A percentile compares a stretch with the other conserved stretches of the same genome.
phyloP scores from a whole-genome alignment of 2,329 filamentous ascomycete species.

The Pleoardoris graminearum region DNA sequence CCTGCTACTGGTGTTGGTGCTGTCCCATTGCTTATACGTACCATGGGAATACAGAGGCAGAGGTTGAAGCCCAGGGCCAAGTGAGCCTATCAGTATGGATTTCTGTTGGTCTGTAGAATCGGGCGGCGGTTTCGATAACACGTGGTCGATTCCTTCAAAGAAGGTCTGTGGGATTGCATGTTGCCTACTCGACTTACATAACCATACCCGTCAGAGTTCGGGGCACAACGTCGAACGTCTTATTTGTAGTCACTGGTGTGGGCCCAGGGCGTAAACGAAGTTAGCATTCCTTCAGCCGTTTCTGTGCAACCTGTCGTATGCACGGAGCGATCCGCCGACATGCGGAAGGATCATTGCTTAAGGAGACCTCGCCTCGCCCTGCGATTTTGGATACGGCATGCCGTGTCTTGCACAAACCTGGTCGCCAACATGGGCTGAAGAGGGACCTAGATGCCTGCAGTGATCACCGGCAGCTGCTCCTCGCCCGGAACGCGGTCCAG shows the following conservation, averaged over 20 bases:
- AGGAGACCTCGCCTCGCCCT: conserved; percentile 9
- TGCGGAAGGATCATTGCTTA: conserved; percentile 11
- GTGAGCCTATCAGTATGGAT: background rate
- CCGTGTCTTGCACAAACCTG: conserved; percentile 5
- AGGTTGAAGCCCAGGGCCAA: conserved; percentile 1
- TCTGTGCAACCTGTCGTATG: conserved; percentile 5
- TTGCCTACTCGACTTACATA: background rate
- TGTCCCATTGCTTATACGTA: background rate
- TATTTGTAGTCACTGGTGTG: background rate
- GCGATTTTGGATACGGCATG: background rate
- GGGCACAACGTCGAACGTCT: background rate
- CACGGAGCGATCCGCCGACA: conserved; percentile 9
- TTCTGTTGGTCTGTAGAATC: background rate
- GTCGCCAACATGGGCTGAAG: conserved; percentile 4
- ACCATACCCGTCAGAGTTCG: background rate
- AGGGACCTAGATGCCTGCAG: conserved; percentile 12
- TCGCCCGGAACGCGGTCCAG: conserved; percentile 11
- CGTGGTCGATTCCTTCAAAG: too few relatives aligned
- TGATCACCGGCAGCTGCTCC: conserved; percentile 10
- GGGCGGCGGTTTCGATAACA: background rate
- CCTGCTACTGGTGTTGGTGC: background rate
- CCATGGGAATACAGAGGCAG: background rate
- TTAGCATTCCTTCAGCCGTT: conserved; percentile 7
- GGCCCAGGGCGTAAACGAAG: background rate
- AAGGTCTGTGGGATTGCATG: background rate